Evolutionary conservation across 768 basidiomycete species (phyloP), one percentile per base, ranked within the genome.

Genomic region (Phylloporus arenicola): DNA sequence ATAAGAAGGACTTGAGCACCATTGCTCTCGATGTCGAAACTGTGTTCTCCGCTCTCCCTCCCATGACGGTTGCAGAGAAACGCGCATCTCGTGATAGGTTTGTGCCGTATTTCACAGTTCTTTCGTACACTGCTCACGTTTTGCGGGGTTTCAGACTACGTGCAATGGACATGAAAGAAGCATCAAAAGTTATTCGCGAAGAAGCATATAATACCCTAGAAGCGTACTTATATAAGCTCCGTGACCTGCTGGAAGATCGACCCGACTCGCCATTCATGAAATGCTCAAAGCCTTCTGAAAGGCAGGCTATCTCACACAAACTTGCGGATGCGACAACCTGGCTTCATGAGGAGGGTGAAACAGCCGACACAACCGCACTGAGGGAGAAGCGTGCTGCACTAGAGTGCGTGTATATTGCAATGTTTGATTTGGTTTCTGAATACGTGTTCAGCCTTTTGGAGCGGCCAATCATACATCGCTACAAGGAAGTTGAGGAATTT

Each of bases 121-220:
- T 30, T 22, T 40, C 8, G 14, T 49, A 6, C 20, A 17, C 43
- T 20, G 35, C 49, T 59, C 38, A 53, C 6, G 19, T 52, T 46
- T 43, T 12, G 56, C 24, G 11, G 43, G 35, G 22, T 19, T 20
- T 31, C 54, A 96, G 94, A 64, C 74, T 99, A 11, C 80, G 85
- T 12, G 81, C 83, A 10, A 75, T 95, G 52, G 89, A 95, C 57
- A 65, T 73, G 7, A 83, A 86, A 48, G 94, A 98, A 70, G 71
- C 75, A 2, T 78, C 83, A 16, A 92, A 90, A 65, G 76, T 74
- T 29, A 81, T 82, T 47, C 83, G 83, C 29, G 94, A 94, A 60
- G 96, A 98, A 65, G 91, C 92, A 3, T 78, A 86, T 27, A 99
- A 99, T 69, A 75, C 79, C 22, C 81, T 99, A 45, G 96, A 99